These are phyloP conservation scores for Canavalia ensiformis DNA, from an alignment of 306 rosid genomes.

Conservation along the genomic window DNA sequence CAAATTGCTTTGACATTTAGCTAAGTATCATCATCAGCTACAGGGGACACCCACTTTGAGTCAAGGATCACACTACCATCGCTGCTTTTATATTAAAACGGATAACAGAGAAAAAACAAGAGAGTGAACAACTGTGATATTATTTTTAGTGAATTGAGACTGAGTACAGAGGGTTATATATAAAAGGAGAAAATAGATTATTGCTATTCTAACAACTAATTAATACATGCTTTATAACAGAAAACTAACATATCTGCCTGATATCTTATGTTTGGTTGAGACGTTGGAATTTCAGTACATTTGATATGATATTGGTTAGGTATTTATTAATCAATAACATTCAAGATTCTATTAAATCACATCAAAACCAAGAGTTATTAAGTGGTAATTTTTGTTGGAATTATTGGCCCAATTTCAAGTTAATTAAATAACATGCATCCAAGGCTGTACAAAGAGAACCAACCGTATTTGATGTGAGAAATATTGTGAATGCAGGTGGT, in stretches of 20 bases:
- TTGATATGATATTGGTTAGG: neutral
- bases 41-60: constrained; percentile 48
- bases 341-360: neutral
- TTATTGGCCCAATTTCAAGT: neutral
- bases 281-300: constrained; percentile 64
- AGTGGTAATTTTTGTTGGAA: too few relatives aligned
- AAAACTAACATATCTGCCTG: too few relatives aligned
- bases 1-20: neutral
- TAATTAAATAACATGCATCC: neutral
- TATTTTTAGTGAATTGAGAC: too few relatives aligned
- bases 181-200: too few relatives aligned
- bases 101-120: too few relatives aligned
- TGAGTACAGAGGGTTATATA: too few relatives aligned
- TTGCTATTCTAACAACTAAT: too few relatives aligned
- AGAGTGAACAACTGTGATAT: too few relatives aligned
- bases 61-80: constrained; percentile 53
- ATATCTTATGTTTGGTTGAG: constrained; percentile 72
- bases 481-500: constrained; percentile 62
- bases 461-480: neutral
- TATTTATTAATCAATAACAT: neutral
- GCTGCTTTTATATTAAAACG: too few relatives aligned
- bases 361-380: neutral
- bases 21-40: constrained; percentile 19
- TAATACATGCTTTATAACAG: too few relatives aligned
- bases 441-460: neutral